Evolutionary conservation across 768 basidiomycete genomes (phyloP), one percentile per base, ranked within the genome.

Genomic region (Mycena albidolilacea): DNA sequence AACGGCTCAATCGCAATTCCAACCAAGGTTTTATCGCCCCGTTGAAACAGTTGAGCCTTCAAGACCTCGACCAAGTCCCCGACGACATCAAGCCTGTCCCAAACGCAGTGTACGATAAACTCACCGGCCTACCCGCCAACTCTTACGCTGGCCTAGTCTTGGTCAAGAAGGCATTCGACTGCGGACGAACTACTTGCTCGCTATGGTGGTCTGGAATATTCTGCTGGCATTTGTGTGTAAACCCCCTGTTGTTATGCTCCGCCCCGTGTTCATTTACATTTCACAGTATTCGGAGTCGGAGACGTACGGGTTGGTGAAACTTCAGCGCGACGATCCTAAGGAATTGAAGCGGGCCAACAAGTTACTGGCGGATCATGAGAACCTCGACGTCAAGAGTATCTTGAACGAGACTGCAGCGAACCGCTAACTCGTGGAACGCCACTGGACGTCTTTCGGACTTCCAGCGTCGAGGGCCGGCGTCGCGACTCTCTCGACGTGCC

Each of bases 161-260:
- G 23, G 35, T 30, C 9, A 70, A 69, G 35, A 61, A 50, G 39
- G n/a, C 37, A 2, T 52, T 63, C 44, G 73, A 70, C 57, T 21
- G 15, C 21, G 17, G 19, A 17, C 69, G 75, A 7, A 60, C 41
- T 69, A 66, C n/a, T 69, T 77, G 14, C 69, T 77, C 12, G 73
- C 74, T 0, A 71, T 77, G 63, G 68, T 75, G 5, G 74, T 77
- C 1, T 77, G 76, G 74, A 75, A 70, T 15, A 63, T 67, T 35
- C 67, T 77, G 4, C 60, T 77, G 19, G 76, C 76, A 7, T 75
- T 77, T 30, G 76, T 77, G 39, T 38, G 72, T 44, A 1, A 14
- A 38, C 23, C 7, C 35, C 8, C 4, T 30, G 14, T n/a, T 30
- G 12, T 7, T 7, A 7, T 37, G 30, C 50, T 12, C 37, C 10